Evolutionary conservation across 2,329 filamentous ascomycete genomes (phyloP), one percentile per base, ranked within the genome.

Genomic region (Magnaporthiopsis poae): DNA sequence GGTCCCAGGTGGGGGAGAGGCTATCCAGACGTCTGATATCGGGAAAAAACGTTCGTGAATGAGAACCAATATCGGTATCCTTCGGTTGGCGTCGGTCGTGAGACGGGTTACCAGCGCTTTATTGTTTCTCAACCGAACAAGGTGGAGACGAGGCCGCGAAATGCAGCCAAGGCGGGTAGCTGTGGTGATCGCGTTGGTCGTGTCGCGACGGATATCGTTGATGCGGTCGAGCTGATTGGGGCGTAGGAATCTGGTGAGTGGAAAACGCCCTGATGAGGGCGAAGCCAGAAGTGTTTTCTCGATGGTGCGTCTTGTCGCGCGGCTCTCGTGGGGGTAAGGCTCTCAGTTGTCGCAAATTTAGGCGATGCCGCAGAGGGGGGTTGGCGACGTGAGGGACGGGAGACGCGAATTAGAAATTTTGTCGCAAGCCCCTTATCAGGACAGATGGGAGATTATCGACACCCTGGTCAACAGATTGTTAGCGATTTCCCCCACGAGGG

Each of bases 401-500:
- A 61, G 31, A 61, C 60, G 60, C 60, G 60, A 61, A 18, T 25
- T 61, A 27, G 60, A 33, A 61, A 61, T 29, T 61, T 61, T 61
- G 60, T 61, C 60, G 31, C 31, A 31, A 36, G n/a, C 62, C 62
- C 62, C 62, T 64, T 64, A 64, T 64, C 62, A 36, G 12, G 39
- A 39, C 61, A 39, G 33, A 36, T 56, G 46, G 7, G 46, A 56
- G 21, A 56, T 56, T 56, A 56, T 62, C 31, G 61, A 25, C 60
- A 33, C 13, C 25, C 60, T 25, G 31, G 60, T 61, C 60, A 5
- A 18, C 60, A 31, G 31, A 29, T 29, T 62, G 61, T n/a, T n/a
- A 62, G 61, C 3, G 61, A 18, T 25, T 36, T 36, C 18, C n/a
- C 12, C 29, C 21, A 36, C 18, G 21, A 36, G 21, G 5, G 31